Conservation (phyloP, 2,329 filamentous ascomycete genomes). For the Sclerotinia borealis region DNA sequence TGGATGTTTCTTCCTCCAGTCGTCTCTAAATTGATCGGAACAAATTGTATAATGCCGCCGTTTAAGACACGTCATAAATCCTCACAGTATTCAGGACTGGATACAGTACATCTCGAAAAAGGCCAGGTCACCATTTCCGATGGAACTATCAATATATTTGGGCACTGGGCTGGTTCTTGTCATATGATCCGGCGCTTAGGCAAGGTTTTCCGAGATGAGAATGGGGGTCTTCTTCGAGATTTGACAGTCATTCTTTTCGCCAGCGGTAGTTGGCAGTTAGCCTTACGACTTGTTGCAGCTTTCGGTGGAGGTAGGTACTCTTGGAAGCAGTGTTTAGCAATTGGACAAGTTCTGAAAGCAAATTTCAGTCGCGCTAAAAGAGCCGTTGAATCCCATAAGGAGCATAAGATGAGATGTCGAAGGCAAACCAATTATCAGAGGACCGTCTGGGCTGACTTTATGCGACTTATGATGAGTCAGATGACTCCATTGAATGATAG, state of each 20-base stretch:
- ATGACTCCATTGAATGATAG: conserved; percentile 4
- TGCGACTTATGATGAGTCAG: conserved; percentile 5
- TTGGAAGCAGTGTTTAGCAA: background rate
- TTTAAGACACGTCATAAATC: conserved; percentile 1
- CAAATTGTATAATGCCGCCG: conserved; percentile 1
- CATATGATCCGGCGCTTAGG: background rate
- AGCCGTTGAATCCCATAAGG: background rate
- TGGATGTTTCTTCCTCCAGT: conserved; percentile 7
- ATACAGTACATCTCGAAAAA: background rate
- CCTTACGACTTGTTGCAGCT: background rate
- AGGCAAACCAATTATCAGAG: background rate
- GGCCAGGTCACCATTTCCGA: background rate
- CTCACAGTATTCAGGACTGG: background rate
- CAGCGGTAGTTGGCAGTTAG: background rate
- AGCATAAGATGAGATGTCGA: background rate
- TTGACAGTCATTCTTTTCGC: background rate
- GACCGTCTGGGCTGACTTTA: conserved; percentile 4
- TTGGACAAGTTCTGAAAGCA: background rate
- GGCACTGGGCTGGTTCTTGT: conserved; percentile 1
- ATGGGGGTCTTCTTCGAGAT: background rate
- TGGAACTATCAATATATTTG: background rate
- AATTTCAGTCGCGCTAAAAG: background rate
- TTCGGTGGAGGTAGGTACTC: background rate
- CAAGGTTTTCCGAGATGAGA: background rate
- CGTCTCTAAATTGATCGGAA: background rate